These are phyloP conservation scores for Syzygium malaccense DNA, from an alignment of 441 rosid species.

Conservation along the genomic window DNA sequence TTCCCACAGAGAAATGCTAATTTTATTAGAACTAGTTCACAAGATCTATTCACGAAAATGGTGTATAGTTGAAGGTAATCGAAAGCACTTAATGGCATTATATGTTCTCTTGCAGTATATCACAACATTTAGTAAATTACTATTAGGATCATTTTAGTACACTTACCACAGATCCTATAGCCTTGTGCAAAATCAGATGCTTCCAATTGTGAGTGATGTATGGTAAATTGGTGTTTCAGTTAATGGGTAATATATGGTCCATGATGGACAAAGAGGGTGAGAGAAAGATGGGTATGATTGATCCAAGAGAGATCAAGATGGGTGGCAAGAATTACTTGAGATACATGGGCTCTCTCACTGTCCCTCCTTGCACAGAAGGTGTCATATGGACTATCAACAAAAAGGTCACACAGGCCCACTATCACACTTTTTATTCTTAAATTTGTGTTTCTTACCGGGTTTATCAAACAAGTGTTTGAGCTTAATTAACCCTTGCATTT, in stretches of 20 bases:
- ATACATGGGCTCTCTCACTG: conserved; percentile 55
- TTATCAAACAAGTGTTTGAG: background rate
- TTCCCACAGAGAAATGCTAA: background rate
- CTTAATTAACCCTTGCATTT: background rate
- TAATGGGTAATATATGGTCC: conserved; percentile 15
- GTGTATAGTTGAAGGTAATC: background rate
- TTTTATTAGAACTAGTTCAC: background rate
- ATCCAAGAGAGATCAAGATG: conserved; percentile 28
- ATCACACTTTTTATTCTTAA: background rate
- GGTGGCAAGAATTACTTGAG: conserved; percentile 32
- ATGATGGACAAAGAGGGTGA: conserved; percentile 15
- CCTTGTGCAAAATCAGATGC: background rate
- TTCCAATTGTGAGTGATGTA: background rate
- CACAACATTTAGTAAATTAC: background rate
- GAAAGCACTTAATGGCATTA: background rate
- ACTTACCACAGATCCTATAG: background rate
- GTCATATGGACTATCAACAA: conserved; percentile 47
- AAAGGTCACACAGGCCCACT: conserved; percentile 15
- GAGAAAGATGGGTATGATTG: conserved; percentile 24
- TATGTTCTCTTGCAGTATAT: background rate
- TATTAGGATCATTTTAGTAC: background rate
- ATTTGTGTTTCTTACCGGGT: background rate
- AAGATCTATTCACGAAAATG: background rate
- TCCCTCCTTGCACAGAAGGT: conserved; percentile 62
- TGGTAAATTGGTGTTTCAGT: conserved; percentile 1